These are phyloP conservation scores for Boletus huronensis DNA, from an alignment of 768 basidiomycete species.

Conservation along the genomic window DNA sequence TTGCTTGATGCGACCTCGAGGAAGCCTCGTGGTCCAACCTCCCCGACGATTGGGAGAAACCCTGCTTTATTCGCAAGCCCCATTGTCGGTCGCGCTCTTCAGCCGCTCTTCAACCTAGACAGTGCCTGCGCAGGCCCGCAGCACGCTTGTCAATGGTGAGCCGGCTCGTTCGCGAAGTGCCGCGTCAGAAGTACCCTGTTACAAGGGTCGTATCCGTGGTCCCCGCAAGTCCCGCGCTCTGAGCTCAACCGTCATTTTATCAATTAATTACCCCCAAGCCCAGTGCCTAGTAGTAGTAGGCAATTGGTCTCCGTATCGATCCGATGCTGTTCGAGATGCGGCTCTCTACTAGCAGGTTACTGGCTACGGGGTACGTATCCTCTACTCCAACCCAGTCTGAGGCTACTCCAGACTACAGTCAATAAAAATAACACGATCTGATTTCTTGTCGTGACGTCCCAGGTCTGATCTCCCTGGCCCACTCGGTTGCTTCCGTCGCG, in stretches of 20 bases:
- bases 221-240: neutral
- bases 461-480: neutral
- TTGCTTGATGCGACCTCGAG: conserved; percentile 19
- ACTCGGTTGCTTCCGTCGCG: neutral
- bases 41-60: conserved; percentile 14
- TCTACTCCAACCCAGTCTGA: too few species aligned
- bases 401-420: neutral
- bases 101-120: neutral
- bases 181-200: neutral
- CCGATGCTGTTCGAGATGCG: neutral
- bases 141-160: conserved; percentile 5
- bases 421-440: neutral
- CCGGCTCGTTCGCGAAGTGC: neutral
- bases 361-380: neutral
- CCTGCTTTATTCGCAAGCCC: conserved; percentile 10
- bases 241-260: neutral
- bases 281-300: neutral
- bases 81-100: neutral
- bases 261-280: neutral
- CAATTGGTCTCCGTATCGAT: neutral
- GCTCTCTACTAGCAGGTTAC: too few species aligned
- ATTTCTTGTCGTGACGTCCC: neutral
- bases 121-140: too few species aligned
- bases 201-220: neutral
- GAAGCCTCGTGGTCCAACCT: conserved; percentile 19